Evolutionary conservation across 2,329 filamentous ascomycete species (phyloP), one percentile per base, ranked within the genome.

Genomic region (Clonostachys sp.): DNA sequence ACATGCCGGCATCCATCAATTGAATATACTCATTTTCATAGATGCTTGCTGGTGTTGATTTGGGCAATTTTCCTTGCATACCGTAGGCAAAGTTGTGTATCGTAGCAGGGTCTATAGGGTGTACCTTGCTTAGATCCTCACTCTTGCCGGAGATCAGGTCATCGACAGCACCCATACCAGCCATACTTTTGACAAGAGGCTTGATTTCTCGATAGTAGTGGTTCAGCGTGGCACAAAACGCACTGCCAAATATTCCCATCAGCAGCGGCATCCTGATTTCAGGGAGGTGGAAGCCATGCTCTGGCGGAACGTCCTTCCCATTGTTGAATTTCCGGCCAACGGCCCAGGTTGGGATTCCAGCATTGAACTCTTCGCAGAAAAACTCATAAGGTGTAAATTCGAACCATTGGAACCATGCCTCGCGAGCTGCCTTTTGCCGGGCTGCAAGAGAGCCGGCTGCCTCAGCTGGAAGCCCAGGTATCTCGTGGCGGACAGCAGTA

Each of bases 1-100:
- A 95, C 94, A 99, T 99, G 45, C 94, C 94, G 2, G 94, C 91
- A 64, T 99, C 94, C 91, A 96, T 97, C 14, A 92, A 77, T 53
- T 89, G 85, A 16, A 92, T 75, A 62, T 95, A 86, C 41, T 84
- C 75, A 13, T 76, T 77, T 16, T 81, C 73, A 57, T 88, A 84
- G 38, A 96, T 81, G 49, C 82, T 90, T 34, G 85, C 80, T 0
- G 94, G 91, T n/a, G 86, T 87, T 0, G 89, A 88, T 1, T 80
- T 67, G 1, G 90, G 87, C 7, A 99, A 74, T 51, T 81, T 76
- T 12, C 81, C 84, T 56, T 87, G 78, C 84, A 99, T 87, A 9
- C 87, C 88, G 50, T 90, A 83, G 1, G 85, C 85, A 60, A 87
- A 97, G 63, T 99, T 99, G 3, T 94, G 92, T 48, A 99, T 87